These are phyloP conservation scores for Penicillium oxalicum DNA, from an alignment of 2,329 filamentous ascomycete genomes.

Conservation along the genomic window DNA sequence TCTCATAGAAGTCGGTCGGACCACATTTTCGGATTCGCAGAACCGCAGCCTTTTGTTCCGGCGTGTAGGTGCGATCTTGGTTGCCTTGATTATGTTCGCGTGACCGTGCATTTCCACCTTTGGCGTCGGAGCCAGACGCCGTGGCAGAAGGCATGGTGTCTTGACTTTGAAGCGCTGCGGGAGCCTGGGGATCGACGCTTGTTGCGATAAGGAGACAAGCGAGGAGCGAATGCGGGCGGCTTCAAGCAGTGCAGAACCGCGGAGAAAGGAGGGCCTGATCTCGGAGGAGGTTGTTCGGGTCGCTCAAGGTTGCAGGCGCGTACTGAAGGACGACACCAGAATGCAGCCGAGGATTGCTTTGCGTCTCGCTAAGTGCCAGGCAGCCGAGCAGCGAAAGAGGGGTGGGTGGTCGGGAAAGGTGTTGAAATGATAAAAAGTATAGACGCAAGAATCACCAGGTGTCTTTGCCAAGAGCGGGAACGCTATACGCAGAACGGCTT, in stretches of 20 bases:
- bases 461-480: conserved; percentile 21
- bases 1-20: conserved; percentile 91
- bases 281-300: conserved; percentile 1
- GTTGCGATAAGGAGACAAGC: conserved; percentile 2
- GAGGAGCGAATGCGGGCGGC: conserved; percentile 1
- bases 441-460: conserved; percentile 12
- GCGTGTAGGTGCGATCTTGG: conserved; percentile 62
- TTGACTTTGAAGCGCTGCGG: not conserved
- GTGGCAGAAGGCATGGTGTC: conserved; percentile 39
- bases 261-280: conserved; percentile 12
- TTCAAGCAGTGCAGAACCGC: conserved; percentile 12
- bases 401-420: not conserved
- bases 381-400: conserved; percentile 7
- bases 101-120: conserved; percentile 36
- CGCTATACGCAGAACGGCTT: conserved; percentile 9
- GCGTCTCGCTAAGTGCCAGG: too few species aligned
- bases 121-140: conserved; percentile 43
- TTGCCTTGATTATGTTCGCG: conserved; percentile 48
- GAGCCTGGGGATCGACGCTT: conserved; percentile 1
- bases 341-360: not conserved
- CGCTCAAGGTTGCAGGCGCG: not conserved
- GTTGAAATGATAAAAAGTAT: conserved; percentile 12
- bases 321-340: not conserved
- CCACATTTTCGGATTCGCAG: conserved; percentile 79
- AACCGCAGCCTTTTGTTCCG: conserved; percentile 87